These are phyloP conservation scores for Berberis vulgaris DNA, from an alignment of 164 flowering plant genomes.

Conservation along the genomic window DNA sequence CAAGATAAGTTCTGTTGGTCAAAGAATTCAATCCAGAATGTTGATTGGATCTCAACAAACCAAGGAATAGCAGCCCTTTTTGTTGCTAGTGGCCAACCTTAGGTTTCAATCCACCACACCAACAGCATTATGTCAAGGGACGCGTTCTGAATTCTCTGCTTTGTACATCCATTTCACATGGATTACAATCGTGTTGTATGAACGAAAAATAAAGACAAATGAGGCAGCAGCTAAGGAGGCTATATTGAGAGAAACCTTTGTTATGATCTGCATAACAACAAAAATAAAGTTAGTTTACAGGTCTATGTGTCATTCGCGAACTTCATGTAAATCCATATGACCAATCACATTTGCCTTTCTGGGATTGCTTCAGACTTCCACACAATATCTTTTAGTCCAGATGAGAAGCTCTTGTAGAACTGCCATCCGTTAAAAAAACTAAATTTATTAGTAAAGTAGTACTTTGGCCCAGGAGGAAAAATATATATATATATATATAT, in stretches of 20 bases:
- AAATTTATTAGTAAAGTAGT: neutral
- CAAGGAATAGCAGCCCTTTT: too few relatives aligned
- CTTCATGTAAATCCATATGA: neutral
- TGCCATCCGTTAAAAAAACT: constrained; percentile 21
- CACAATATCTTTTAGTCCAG: constrained; percentile 62
- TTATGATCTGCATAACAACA: constrained; percentile 6
- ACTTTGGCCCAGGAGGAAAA: neutral
- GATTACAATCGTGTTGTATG: too few relatives aligned
- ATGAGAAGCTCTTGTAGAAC: constrained; percentile 46
- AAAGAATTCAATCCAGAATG: too few relatives aligned
- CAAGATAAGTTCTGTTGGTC: too few relatives aligned
- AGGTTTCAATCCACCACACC: neutral
- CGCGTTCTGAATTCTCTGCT: neutral
- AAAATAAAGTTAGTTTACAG: neutral
- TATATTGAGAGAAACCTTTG: neutral
- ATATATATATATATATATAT: too few relatives aligned
- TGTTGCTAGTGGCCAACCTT: neutral
- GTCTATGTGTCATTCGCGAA: neutral
- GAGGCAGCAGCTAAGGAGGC: neutral
- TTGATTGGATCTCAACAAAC: too few relatives aligned
- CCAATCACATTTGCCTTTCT: constrained; percentile 27
- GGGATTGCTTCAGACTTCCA: constrained; percentile 50
- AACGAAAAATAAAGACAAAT: neutral
- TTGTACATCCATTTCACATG: neutral
- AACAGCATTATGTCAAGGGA: neutral